phyloP scores from a whole-genome alignment of 768 basidiomycete genomes.

The Amanita polypyramis region DNA sequence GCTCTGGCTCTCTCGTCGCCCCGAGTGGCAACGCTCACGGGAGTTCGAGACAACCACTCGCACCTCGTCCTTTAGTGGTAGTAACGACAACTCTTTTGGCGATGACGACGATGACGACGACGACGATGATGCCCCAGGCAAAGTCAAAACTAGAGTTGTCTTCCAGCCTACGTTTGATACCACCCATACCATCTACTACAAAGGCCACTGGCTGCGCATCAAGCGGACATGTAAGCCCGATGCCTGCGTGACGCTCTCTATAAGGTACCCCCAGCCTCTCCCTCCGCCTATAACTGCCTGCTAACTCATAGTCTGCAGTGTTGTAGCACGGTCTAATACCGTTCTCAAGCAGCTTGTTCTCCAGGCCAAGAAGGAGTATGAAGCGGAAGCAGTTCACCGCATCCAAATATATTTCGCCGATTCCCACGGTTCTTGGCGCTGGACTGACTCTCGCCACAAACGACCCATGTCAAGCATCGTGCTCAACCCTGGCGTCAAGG shows the following conservation, averaged over 20 bases:
- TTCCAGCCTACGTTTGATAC: constrained; percentile 86
- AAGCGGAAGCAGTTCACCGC: constrained; percentile 76
- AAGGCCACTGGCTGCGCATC: constrained; percentile 76
- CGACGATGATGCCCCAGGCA: constrained; percentile 31
- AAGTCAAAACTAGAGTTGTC: constrained; percentile 68
- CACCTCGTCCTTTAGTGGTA: constrained; percentile 48
- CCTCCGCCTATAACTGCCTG: background rate
- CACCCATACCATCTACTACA: constrained; percentile 83
- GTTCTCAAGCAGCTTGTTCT: constrained; percentile 85
- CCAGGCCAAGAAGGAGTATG: constrained; percentile 83
- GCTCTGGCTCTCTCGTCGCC: constrained; percentile 76
- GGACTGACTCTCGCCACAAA: constrained; percentile 82
- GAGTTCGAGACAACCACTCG: constrained; percentile 87
- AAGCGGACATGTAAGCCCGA: constrained; percentile 60
- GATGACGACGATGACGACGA: constrained; percentile 28
- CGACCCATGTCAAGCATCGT: constrained; percentile 85
- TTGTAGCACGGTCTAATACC: constrained; percentile 74
- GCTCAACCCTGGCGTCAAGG: constrained; percentile 80
- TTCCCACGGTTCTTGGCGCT: constrained; percentile 80
- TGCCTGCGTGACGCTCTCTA: constrained; percentile 64
- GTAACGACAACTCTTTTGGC: constrained; percentile 45
- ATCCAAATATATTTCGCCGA: constrained; percentile 90
- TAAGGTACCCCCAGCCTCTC: constrained; percentile 37
- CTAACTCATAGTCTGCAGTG: constrained; percentile 27
- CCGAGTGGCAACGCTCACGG: constrained; percentile 83